Base-by-base conservation (phyloP, 2,329 filamentous ascomycete genomes). In the Beauveria sp. region DNA sequence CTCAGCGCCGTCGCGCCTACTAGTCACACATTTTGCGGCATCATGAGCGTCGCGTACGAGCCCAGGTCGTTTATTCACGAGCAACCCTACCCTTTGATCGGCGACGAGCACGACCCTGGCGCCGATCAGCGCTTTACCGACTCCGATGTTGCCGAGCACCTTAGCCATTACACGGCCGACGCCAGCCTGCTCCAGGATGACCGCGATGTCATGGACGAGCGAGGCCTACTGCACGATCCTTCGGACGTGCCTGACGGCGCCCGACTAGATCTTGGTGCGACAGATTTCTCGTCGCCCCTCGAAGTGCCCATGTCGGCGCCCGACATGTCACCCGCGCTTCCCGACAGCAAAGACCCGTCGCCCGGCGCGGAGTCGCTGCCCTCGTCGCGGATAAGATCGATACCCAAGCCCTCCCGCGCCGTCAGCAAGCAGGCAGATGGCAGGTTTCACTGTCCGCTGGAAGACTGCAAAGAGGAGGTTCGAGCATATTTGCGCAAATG, bases 401-500 rank as follows among this genome's bases (percentile, higher is more conserved):
- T 87, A 16, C 75, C 79, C 3, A 88, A 88, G 67, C 85, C 85
- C 0, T 79, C 83, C 34, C 81, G 85, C 38, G 75, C 81, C 45
- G 79, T 80, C 0, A 75, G 75, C 4, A 86, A 86, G 74, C 91
- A 91, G 66, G 72, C 78, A 1, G 82, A 90, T 26, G 89, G 89
- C n/a, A 88, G 90, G 70, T 95, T 88, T 68, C 82, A 87, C 61
- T 97, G 93, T 74, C 85, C 84, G 18, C 84, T 86, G 66, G 75
- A 81, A 0, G 86, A 88, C 61, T 97, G 93, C 69, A 81, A 78
- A 14, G 84, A 88, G 58, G 80, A 87, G 5, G 69, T 80, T 5
- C 83, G 80, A 50, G 83, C 82, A 14, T 98, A 96, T 71, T 82
- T 84, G 60, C 85, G 92, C 65, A 93, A 91, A 67, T 96, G 93